Percentiles rank a stretch among this genome's conserved stretches.
Conservation (phyloP, 345 rosid species). For the Rhizophora apiculata region DNA sequence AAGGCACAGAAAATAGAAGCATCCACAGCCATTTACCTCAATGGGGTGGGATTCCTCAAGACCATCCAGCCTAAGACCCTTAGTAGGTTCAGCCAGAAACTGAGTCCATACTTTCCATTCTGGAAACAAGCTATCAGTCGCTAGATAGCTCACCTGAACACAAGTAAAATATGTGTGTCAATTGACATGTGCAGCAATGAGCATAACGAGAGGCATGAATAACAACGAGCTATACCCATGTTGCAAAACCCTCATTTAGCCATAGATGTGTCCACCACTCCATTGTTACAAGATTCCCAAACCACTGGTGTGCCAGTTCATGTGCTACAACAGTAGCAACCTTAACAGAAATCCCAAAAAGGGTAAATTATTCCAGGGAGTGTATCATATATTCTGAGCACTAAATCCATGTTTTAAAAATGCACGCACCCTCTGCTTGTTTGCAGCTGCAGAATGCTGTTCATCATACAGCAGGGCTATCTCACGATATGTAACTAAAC, state of each 20-base stretch:
- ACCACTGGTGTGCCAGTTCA: slow-evolving; percentile 54
- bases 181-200: background rate
- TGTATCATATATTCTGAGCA: background rate
- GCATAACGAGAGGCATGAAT: background rate
- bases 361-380: background rate
- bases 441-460: slow-evolving; percentile 92
- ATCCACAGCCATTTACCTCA: slow-evolving; percentile 24
- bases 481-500: slow-evolving; percentile 92
- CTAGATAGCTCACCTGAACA: slow-evolving; percentile 42
- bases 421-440: slow-evolving; percentile 77
- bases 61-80: slow-evolving; percentile 32
- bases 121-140: slow-evolving; percentile 33
- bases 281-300: slow-evolving; percentile 52
- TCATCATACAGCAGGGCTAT: slow-evolving; percentile 89
- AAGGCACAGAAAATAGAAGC: too few relatives aligned
- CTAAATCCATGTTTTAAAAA: slow-evolving; percentile 6
- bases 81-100: slow-evolving; percentile 26
- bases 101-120: slow-evolving; percentile 50
- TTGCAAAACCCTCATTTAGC: slow-evolving; percentile 35
- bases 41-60: slow-evolving; percentile 40
- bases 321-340: slow-evolving; percentile 37
- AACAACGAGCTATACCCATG: slow-evolving; percentile 32
- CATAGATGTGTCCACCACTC: slow-evolving; percentile 49
- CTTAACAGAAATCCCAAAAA: slow-evolving; percentile 2
- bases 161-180: background rate